Base-by-base conservation (phyloP, 2,329 filamentous ascomycete genomes). In the Lasiodiplodia sp. region DNA sequence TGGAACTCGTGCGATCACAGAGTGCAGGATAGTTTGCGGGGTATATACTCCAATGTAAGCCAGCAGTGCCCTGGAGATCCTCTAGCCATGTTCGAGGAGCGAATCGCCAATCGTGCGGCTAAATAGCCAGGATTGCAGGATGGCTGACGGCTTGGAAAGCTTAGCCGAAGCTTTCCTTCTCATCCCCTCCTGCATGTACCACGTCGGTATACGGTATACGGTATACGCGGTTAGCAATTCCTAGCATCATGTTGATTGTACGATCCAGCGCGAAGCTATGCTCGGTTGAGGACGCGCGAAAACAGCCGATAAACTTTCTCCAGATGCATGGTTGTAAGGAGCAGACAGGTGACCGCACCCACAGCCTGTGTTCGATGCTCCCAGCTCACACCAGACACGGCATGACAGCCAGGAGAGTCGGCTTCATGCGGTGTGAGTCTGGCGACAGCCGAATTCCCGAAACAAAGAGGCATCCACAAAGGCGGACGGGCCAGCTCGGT, bases 161-260 rank as follows among this genome's bases (percentile, higher is more conserved):
- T 60, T 60, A 60, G 57, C 57, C 40, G 47, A n/a, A 47, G 38
- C 57, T 60, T 47, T 60, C 12, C 44, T 57, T n/a, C 28, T 57
- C 1, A 7, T 31, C 16, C 18, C 21, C 18, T 34, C 25, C 3
- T 40, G n/a, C 55, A 38, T 12, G 18, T 34, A 34, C 31, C 2
- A 34, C 31, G 31, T 21, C 16, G 7, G 12, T 40, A 28, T 40
- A 44, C 12, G 37, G 38, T 23, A n/a, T 47, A 60, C 37, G 21
- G 21, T 14, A 47, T 44, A 47, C 56, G 56, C 18, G 16, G 37
- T 16, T n/a, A 11, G 55, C 12, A 28, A 28, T 14, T 47, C 18
- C n/a, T 3, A 14, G 37, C 57, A 47, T 25, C 57, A 47, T 11
- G 23, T 60, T 21, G 5, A 60, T 60, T 12, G 23, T 23, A 31